These are phyloP conservation scores for Xylaria polymorpha DNA, from an alignment of 2,329 filamentous ascomycete species.

Conservation along the genomic window DNA sequence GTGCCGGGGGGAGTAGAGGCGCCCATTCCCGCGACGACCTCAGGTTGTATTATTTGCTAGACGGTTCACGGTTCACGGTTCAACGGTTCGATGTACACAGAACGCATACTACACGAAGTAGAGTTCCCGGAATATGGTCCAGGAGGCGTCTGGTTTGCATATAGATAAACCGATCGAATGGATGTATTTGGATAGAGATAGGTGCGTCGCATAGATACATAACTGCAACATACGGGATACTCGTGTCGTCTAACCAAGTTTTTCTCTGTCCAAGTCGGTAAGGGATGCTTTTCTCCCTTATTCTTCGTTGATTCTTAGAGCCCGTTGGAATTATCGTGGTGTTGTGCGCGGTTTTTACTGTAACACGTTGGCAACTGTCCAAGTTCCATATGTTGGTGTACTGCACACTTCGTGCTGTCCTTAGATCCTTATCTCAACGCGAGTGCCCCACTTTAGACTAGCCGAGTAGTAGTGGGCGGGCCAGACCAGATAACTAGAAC, in stretches of 20 bases:
- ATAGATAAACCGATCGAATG: constrained; percentile 29
- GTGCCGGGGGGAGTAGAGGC: constrained; percentile 6
- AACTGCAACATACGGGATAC: not conserved
- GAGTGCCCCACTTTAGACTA: not conserved
- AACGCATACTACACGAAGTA: constrained; percentile 24
- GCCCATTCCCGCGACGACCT: constrained; percentile 11
- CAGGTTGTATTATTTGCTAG: constrained; percentile 31
- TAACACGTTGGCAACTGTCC: no score
- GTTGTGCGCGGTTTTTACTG: no score
- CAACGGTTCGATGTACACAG: constrained; percentile 30
- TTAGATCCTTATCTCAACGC: not conserved
- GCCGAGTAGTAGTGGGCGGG: not conserved
- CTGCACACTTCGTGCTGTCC: no score
- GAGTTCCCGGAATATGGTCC: constrained; percentile 23
- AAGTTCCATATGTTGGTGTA: no score
- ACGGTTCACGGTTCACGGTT: constrained; percentile 29
- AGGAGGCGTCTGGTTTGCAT: constrained; percentile 31
- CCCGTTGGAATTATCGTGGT: no score
- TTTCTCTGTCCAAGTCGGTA: not conserved
- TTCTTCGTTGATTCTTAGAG: no score
- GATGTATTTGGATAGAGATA: constrained; percentile 14
- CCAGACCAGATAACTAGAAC: constrained; percentile 45
- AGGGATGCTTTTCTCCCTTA: no score
- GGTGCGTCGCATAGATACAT: not conserved
- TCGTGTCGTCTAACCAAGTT: not conserved